A percentile compares a stretch with the other conserved stretches of the same genome.
Evolutionary conservation across 257 asterid genomes (phyloP).

Genomic region (Haberlea rhodopensis): DNA sequence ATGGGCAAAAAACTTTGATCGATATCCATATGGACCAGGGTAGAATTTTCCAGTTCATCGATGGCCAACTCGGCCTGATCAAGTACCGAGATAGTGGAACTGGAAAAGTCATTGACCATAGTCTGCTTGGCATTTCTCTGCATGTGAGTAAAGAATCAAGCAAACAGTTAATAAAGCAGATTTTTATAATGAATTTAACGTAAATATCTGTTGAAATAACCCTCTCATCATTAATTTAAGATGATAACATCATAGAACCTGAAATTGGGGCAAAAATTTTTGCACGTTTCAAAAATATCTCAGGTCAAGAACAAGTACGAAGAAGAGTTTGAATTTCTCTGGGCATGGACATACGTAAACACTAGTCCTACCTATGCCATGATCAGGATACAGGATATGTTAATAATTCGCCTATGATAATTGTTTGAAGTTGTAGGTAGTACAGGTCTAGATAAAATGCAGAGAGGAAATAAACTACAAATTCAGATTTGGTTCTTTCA

Average conservation of each 20-base stretch:
- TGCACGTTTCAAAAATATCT: not conserved
- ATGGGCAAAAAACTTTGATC: slow-evolving; percentile 94
- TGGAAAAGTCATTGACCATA: slow-evolving; percentile 60
- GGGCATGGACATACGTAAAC: no score
- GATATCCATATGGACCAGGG: slow-evolving; percentile 81
- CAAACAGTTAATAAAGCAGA: slow-evolving; percentile 11
- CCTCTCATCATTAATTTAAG: not conserved
- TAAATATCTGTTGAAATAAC: slow-evolving; percentile 11
- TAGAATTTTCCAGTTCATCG: slow-evolving; percentile 53
- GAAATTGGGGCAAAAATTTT: not conserved
- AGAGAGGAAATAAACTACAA: not conserved
- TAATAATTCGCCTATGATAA: no score
- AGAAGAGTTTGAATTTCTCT: no score
- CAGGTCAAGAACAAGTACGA: not conserved
- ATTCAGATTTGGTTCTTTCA: not conserved
- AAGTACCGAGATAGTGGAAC: slow-evolving; percentile 60
- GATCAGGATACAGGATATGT: no score
- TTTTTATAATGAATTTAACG: slow-evolving; percentile 1
- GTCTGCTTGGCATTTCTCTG: slow-evolving; percentile 64
- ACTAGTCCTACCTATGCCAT: no score
- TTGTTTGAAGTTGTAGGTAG: not conserved
- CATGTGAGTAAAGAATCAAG: slow-evolving; percentile 11
- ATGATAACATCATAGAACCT: slow-evolving; percentile 2
- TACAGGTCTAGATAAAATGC: not conserved
- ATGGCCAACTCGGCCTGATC: slow-evolving; percentile 70